phyloP scores from a whole-genome alignment of 805 yeast species.

The Wickerhamiella azyma region DNA sequence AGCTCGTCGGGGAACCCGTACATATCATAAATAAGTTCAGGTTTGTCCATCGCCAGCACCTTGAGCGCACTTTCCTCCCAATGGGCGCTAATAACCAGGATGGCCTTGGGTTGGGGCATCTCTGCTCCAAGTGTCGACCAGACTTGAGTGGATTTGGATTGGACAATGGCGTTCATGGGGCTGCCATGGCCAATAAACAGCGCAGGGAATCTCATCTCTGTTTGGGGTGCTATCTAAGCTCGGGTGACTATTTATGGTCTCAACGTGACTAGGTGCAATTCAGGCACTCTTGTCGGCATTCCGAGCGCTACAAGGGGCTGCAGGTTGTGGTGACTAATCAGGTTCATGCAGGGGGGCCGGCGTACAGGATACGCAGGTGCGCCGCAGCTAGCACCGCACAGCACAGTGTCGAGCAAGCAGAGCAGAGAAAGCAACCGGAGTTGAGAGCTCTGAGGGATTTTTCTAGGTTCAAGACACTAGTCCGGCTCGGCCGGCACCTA shows the following conservation, averaged over 20 bases:
- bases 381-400: too few species aligned
- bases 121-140: constrained; percentile 13
- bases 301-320: neutral
- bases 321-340: neutral
- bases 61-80: constrained; percentile 13
- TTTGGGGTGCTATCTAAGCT: neutral
- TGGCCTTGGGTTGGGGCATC: constrained; percentile 16
- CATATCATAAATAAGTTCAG: constrained; percentile 17
- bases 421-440: too few species aligned
- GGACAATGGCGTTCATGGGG: constrained; percentile 13
- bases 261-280: neutral
- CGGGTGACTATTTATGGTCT: neutral
- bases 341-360: too few species aligned
- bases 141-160: constrained; percentile 4
- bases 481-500: too few species aligned
- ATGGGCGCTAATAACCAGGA: constrained; percentile 18
- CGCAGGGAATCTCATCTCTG: constrained; percentile 8
- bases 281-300: neutral
- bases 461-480: too few species aligned
- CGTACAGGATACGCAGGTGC: too few species aligned
- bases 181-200: constrained; percentile 15
- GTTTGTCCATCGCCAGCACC: constrained; percentile 13
- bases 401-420: too few species aligned
- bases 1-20: constrained; percentile 17
- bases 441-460: too few species aligned